phyloP scores from a whole-genome alignment of 2,329 filamentous ascomycete genomes.

The Parastagonospora avenae region DNA sequence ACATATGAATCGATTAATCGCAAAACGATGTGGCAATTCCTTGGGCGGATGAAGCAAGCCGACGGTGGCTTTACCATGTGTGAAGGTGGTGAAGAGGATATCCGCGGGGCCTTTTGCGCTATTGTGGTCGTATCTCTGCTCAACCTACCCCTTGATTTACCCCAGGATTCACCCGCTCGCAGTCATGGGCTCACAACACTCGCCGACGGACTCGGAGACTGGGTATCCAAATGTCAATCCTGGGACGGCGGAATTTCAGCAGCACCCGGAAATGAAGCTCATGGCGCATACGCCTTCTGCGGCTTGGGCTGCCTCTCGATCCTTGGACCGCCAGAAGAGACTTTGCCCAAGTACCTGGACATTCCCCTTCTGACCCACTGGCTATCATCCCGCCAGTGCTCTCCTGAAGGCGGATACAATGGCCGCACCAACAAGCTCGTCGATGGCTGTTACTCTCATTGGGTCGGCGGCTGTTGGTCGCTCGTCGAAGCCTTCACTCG shows the following conservation, averaged over 20 bases:
- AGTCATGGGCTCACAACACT: conserved; percentile 68
- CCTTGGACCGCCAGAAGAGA: conserved; percentile 76
- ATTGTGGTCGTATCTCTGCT: conserved; percentile 83
- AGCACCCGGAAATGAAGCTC: conserved; percentile 85
- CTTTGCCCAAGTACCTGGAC: conserved; percentile 77
- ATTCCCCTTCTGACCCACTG: conserved; percentile 79
- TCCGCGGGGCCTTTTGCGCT: conserved; percentile 91
- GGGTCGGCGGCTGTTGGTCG: conserved; percentile 95
- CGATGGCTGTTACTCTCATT: conserved; percentile 97
- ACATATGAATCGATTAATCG: conserved; percentile 79
- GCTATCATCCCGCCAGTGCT: conserved; percentile 87
- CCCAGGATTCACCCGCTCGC: conserved; percentile 71
- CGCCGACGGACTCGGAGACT: conserved; percentile 75
- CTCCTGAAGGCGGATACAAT: conserved; percentile 89
- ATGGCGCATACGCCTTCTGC: conserved; percentile 96
- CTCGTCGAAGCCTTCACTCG: conserved; percentile 77
- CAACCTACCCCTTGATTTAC: conserved; percentile 79
- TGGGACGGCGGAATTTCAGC: conserved; percentile 93
- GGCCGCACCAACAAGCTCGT: conserved; percentile 97
- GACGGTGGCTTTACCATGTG: conserved; percentile 91
- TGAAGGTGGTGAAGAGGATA: conserved; percentile 86
- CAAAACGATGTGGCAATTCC: conserved; percentile 86
- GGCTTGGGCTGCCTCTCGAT: conserved; percentile 88
- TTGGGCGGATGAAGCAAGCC: conserved; percentile 82
- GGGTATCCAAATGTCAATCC: conserved; percentile 86